phyloP scores from a whole-genome alignment of 169 alveolate species.

The Plasmodium coatneyi region DNA sequence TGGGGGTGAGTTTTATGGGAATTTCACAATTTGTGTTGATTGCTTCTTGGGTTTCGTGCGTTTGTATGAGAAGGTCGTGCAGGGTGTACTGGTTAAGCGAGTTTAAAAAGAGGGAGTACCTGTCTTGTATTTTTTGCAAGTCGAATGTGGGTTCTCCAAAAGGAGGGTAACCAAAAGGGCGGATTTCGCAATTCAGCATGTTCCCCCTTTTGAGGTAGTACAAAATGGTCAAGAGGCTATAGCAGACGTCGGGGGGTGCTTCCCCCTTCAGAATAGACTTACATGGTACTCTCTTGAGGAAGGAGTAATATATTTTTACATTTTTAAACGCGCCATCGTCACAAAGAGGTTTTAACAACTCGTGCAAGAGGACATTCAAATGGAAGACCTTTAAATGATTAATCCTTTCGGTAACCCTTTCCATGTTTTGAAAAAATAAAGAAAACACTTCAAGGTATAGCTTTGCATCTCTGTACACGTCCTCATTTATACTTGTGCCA shows the following conservation, averaged over 20 bases:
- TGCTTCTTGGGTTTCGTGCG: not conserved
- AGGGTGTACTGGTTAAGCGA: conserved; percentile 18
- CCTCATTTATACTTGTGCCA: conserved; percentile 22
- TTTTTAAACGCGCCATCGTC: not conserved
- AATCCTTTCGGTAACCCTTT: not conserved
- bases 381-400: conserved; percentile 38
- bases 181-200: not conserved
- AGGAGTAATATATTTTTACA: conserved; percentile 14
- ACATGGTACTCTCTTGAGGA: conserved; percentile 26
- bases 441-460: conserved; percentile 17
- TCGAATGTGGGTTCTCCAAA: not conserved
- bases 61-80: not conserved
- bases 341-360: conserved; percentile 17
- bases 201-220: conserved; percentile 8
- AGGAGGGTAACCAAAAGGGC: conserved; percentile 3
- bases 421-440: conserved; percentile 28
- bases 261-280: conserved; percentile 16
- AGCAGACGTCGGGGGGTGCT: not conserved
- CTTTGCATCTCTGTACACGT: conserved; percentile 12
- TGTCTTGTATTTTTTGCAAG: conserved; percentile 5
- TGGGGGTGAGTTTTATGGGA: not conserved
- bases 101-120: conserved; percentile 25
- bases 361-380: conserved; percentile 31
- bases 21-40: not conserved
- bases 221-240: conserved; percentile 7